Conservation (phyloP, 306 rosid species). For the Cyamopsis tetragonoloba region DNA sequence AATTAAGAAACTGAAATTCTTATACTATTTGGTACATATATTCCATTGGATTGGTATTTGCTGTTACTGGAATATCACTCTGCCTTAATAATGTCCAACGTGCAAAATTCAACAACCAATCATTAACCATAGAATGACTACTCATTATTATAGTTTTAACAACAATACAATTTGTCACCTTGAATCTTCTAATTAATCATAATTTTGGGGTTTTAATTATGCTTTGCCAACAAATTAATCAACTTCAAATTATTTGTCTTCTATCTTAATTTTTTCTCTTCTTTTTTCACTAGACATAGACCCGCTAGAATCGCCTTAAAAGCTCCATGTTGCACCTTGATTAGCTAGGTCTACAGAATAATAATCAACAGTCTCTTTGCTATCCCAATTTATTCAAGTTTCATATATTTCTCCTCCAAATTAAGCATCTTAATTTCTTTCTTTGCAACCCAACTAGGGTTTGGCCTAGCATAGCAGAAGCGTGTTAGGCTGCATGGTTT, state of each 20-base stretch:
- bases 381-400: background rate
- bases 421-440: slow-evolving; percentile 4
- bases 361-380: background rate
- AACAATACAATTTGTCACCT: background rate
- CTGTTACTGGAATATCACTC: background rate
- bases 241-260: background rate
- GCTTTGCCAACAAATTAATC: slow-evolving; percentile 7
- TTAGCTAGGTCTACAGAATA: background rate
- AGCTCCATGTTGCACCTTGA: background rate
- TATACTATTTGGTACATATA: no score
- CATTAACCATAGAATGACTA: background rate
- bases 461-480: no score
- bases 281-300: background rate
- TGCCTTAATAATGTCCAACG: slow-evolving; percentile 1
- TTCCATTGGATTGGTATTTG: no score
- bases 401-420: slow-evolving; percentile 3
- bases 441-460: no score
- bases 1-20: no score
- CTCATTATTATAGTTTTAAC: background rate
- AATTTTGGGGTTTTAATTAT: background rate
- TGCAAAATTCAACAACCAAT: background rate
- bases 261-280: background rate
- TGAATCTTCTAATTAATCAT: slow-evolving; percentile 10
- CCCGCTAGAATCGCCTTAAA: background rate
- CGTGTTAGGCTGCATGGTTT: no score